These are phyloP conservation scores for Aschersonia sp. DNA, from an alignment of 2,329 filamentous ascomycete species.

Conservation along the genomic window DNA sequence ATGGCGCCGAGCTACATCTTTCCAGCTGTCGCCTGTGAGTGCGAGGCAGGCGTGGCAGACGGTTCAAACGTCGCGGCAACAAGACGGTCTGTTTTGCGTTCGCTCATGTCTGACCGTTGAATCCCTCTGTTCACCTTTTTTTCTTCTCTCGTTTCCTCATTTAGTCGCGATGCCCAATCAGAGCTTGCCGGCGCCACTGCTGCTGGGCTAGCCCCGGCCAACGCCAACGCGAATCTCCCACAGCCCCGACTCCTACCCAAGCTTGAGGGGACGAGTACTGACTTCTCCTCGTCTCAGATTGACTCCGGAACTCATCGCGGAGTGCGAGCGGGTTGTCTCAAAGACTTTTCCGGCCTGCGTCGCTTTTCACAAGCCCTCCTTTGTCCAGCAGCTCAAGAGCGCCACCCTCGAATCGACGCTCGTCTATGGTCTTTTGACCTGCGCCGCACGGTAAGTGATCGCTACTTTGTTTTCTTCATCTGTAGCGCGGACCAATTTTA, in stretches of 20 bases:
- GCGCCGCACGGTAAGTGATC: conserved; percentile 38
- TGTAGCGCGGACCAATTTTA: neutral
- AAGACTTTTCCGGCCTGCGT: conserved; percentile 47
- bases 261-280: neutral
- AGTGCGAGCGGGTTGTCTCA: conserved; percentile 45
- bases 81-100: neutral
- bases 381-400: conserved; percentile 44
- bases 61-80: no score
- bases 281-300: conserved; percentile 17
- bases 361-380: conserved; percentile 48
- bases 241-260: no score
- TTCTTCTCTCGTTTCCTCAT: no score
- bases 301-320: conserved; percentile 40
- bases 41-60: no score
- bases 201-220: neutral
- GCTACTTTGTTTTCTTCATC: conserved; percentile 3
- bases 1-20: conserved; percentile 4
- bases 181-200: neutral
- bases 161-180: no score
- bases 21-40: neutral
- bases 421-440: conserved; percentile 42
- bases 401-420: conserved; percentile 39
- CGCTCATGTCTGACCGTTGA: neutral
- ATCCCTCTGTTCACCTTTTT: no score
- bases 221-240: neutral